Evolutionary conservation across 805 yeast genomes (phyloP).

Genomic region (Pichia nanzhaoensis): DNA sequence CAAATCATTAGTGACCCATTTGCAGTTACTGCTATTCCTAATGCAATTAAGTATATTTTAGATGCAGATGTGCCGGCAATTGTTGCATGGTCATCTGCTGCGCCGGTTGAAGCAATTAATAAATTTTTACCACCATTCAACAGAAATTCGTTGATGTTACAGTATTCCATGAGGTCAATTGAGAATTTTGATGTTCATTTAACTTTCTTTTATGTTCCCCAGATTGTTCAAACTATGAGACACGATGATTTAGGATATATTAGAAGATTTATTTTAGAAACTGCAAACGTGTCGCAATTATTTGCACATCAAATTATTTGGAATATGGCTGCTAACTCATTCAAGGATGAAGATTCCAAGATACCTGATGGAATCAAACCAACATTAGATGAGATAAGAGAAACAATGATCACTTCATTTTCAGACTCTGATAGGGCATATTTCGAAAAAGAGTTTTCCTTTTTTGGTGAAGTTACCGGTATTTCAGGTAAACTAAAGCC

Average conservation of each 20-base stretch:
- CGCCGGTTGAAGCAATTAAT: constrained; percentile 82
- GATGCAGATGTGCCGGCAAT: constrained; percentile 17
- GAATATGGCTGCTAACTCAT: constrained; percentile 94
- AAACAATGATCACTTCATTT: constrained; percentile 56
- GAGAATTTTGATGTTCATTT: constrained; percentile 81
- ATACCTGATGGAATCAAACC: constrained; percentile 82
- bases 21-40: constrained; percentile 47
- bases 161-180: constrained; percentile 83
- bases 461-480: constrained; percentile 85
- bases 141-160: constrained; percentile 60
- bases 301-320: constrained; percentile 98
- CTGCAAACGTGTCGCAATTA: constrained; percentile 82
- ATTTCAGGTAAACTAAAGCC: constrained; percentile 96
- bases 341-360: constrained; percentile 79
- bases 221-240: constrained; percentile 87
- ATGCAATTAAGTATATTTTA: constrained; percentile 51
- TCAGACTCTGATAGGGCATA: constrained; percentile 53
- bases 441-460: constrained; percentile 78
- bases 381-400: constrained; percentile 63
- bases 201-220: constrained; percentile 96
- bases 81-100: constrained; percentile 62
- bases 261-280: constrained; percentile 80
- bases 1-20: constrained; percentile 53
- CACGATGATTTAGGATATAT: constrained; percentile 81
- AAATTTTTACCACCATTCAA: constrained; percentile 73